These are phyloP conservation scores for Cymbidium sinense DNA, from an alignment of 106 monocot species.

Conservation along the genomic window DNA sequence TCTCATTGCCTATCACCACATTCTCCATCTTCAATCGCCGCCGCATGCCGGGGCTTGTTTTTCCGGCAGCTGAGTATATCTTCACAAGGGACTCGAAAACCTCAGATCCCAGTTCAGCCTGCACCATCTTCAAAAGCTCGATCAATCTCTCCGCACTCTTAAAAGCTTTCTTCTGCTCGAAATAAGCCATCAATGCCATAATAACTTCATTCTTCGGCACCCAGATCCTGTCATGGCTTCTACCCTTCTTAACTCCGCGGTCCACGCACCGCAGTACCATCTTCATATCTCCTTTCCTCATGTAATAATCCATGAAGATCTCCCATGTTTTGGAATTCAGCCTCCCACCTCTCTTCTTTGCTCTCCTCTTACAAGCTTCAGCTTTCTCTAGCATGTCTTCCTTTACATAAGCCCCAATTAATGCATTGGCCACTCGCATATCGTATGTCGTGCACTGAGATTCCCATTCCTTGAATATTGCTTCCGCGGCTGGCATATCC, in stretches of 20 bases:
- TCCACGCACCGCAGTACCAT: slow-evolving; percentile 46
- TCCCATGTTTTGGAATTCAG: slow-evolving; percentile 88
- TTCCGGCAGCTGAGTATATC: slow-evolving; percentile 53
- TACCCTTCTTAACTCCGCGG: slow-evolving; percentile 61
- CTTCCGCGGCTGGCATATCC: slow-evolving; percentile 77
- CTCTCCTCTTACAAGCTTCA: slow-evolving; percentile 43
- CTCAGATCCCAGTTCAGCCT: slow-evolving; percentile 32
- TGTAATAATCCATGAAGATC: slow-evolving; percentile 80
- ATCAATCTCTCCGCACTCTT: slow-evolving; percentile 60
- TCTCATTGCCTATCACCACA: slow-evolving; percentile 37
- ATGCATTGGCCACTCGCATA: slow-evolving; percentile 69
- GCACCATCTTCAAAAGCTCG: slow-evolving; percentile 40
- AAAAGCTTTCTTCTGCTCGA: slow-evolving; percentile 61
- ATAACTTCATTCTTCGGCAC: slow-evolving; percentile 41
- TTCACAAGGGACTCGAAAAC: slow-evolving; percentile 59
- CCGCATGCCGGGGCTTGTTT: slow-evolving; percentile 61
- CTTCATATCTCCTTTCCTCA: slow-evolving; percentile 58
- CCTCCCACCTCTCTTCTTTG: slow-evolving; percentile 48
- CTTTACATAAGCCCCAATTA: slow-evolving; percentile 59
- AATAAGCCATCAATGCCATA: slow-evolving; percentile 47
- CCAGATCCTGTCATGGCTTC: slow-evolving; percentile 60
- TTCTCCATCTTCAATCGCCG: slow-evolving; percentile 81
- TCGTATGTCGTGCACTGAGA: slow-evolving; percentile 63
- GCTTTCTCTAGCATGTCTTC: slow-evolving; percentile 72
- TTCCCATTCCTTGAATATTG: slow-evolving; percentile 95